phyloP scores from a whole-genome alignment of 805 yeast genomes.

The Metschnikowia corniflorae region DNA sequence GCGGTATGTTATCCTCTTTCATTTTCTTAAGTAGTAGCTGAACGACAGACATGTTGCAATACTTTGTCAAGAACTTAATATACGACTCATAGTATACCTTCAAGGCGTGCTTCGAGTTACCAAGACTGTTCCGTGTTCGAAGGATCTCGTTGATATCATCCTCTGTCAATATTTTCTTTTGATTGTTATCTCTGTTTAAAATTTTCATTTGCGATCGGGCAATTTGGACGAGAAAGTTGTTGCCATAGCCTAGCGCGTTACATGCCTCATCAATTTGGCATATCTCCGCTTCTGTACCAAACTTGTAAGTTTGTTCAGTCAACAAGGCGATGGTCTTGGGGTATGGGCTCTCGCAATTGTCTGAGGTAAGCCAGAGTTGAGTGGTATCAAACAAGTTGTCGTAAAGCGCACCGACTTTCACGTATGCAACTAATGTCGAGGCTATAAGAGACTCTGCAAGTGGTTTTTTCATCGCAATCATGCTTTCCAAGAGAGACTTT shows the following conservation, averaged over 20 bases:
- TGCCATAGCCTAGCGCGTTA: slow-evolving; percentile 17
- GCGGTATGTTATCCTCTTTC: slow-evolving; percentile 24
- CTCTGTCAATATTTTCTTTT: slow-evolving; percentile 24
- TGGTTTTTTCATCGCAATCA: slow-evolving; percentile 21
- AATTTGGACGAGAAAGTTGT: slow-evolving; percentile 24
- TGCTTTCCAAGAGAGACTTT: slow-evolving; percentile 23
- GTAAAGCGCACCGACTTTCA: slow-evolving; percentile 28
- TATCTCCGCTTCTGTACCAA: slow-evolving; percentile 28
- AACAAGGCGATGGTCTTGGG: slow-evolving; percentile 26
- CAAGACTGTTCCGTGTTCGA: slow-evolving; percentile 10
- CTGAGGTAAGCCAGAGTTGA: slow-evolving; percentile 26
- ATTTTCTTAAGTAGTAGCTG: slow-evolving; percentile 25
- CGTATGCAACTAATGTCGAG: slow-evolving; percentile 23
- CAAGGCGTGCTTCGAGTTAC: slow-evolving; percentile 16
- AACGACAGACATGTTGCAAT: slow-evolving; percentile 26
- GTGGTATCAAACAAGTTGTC: slow-evolving; percentile 25
- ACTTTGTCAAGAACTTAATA: slow-evolving; percentile 27
- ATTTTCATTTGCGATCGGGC: slow-evolving; percentile 25
- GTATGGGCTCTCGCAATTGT: slow-evolving; percentile 23
- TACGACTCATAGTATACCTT: slow-evolving; percentile 27
- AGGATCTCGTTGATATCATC: slow-evolving; percentile 26
- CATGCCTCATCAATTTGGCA: slow-evolving; percentile 20
- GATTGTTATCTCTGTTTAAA: slow-evolving; percentile 22
- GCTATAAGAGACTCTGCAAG: slow-evolving; percentile 27
- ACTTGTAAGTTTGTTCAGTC: slow-evolving; percentile 27